Evolutionary conservation across 495 filamentous ascomycete species (phyloP).

Genomic region (Talaromyces ruber): DNA sequence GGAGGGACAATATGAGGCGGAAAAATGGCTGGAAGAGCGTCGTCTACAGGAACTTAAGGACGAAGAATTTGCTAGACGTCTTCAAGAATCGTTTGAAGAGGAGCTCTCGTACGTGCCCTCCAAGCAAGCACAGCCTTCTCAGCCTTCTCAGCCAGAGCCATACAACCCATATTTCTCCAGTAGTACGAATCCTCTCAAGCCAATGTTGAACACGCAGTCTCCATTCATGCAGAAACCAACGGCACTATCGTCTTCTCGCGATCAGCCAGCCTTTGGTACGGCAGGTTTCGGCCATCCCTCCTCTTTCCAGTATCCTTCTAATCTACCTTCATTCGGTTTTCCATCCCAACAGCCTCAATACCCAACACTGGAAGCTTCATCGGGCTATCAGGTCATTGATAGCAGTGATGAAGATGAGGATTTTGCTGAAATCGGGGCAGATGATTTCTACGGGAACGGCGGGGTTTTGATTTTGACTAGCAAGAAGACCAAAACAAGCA

Average conservation of each 20-base stretch:
- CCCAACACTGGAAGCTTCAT: not conserved
- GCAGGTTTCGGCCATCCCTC: not conserved
- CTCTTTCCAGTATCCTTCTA: not conserved
- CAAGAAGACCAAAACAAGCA: not conserved
- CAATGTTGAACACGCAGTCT: not conserved
- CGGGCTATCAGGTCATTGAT: conserved; percentile 7
- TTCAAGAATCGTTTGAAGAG: conserved; percentile 20
- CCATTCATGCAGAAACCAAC: not conserved
- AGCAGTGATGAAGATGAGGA: conserved; percentile 10
- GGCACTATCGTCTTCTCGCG: not conserved
- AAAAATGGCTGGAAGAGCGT: conserved; percentile 22
- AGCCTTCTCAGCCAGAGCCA: not conserved
- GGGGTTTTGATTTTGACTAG: not conserved
- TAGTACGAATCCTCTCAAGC: not conserved
- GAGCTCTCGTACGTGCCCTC: conserved; percentile 5
- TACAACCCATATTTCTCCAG: conserved; percentile 5
- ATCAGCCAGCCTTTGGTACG: not conserved
- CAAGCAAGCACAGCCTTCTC: conserved; percentile 1
- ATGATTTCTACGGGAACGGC: not conserved
- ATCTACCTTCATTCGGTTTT: not conserved
- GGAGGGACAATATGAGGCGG: conserved; percentile 13
- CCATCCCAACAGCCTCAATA: not conserved
- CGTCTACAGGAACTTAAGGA: conserved; percentile 36
- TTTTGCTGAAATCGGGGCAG: not conserved
- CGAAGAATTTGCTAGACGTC: conserved; percentile 35